Evolutionary conservation across 768 basidiomycete species (phyloP), one percentile per base, ranked within the genome.

Genomic region (Termitomyces sp.): DNA sequence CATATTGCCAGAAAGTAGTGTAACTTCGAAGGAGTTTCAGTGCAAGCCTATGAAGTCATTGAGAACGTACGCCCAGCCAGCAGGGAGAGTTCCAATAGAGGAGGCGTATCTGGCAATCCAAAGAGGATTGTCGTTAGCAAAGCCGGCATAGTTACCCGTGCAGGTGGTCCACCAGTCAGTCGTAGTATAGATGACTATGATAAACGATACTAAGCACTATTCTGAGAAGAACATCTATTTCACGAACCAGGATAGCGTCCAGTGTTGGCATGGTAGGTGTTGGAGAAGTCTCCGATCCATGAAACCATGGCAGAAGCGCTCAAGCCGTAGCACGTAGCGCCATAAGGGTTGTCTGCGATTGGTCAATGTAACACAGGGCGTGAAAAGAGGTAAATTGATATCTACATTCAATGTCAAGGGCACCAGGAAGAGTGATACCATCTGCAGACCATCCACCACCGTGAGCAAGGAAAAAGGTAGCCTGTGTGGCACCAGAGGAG

Each of bases 81-180:
- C 82, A 36, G 85, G 84, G 50, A 88, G 76, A 3, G 81, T 64
- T 2, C 84, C 85, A 20, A 82, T 69, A 28, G 69, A 62, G 8
- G 82, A 80, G 4, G 81, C 67, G 48, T 77, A 87, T 30, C 73
- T 69, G 2, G 87, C 86, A 47, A 88, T 76, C 84, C 84, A 87
- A 2, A 89, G 73, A 3, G 86, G 84, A 66, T 80, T 85, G 56
- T 72, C 78, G 3, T 65, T 56, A 1, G 67, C 77, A 61, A 88
- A 88, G 4, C 70, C 71, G 14, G 73, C 71, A 57, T 77, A 82
- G 67, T 85, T 82, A 0, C 82, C 84, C 2, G 87, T 88, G 68
- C 87, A 89, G 9, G 75, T 77, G 10, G 64, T 80, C 87, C 87
- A 89, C 87, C 87, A 88, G 67, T 80, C 74, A 12, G 83, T 86